Conservation (phyloP, 1,284 basidiomycete genomes). For the Tilletia walkeri region DNA sequence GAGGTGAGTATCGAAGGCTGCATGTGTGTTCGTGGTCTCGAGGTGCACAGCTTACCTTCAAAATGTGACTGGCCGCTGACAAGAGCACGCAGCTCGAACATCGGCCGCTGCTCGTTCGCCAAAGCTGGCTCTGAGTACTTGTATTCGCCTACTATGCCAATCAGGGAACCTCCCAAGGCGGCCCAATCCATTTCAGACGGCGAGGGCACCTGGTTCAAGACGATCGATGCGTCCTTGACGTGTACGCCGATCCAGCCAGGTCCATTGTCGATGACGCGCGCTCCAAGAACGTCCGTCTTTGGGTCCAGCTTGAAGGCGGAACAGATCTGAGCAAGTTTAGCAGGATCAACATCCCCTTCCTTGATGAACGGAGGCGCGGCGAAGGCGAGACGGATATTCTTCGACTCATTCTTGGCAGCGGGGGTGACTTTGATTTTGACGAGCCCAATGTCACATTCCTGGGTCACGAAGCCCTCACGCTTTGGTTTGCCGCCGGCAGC, state of each 20-base stretch:
- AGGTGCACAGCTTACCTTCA: neutral
- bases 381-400: slow-evolving; percentile 24
- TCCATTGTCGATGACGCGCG: slow-evolving; percentile 44
- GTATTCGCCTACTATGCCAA: slow-evolving; percentile 42
- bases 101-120: slow-evolving; percentile 18
- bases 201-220: slow-evolving; percentile 31
- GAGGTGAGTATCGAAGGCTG: neutral
- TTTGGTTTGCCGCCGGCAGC: slow-evolving; percentile 21
- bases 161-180: slow-evolving; percentile 22
- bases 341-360: slow-evolving; percentile 27
- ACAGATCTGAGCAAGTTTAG: slow-evolving; percentile 24
- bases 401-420: neutral
- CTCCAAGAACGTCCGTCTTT: slow-evolving; percentile 24
- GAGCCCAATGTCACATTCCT: slow-evolving; percentile 42
- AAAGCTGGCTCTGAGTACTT: slow-evolving; percentile 23
- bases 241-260: slow-evolving; percentile 41
- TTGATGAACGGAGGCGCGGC: slow-evolving; percentile 33
- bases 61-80: slow-evolving; percentile 19
- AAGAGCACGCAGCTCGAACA: slow-evolving; percentile 38
- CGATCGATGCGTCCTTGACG: slow-evolving; percentile 28
- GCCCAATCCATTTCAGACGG: slow-evolving; percentile 18
- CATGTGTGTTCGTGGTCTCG: too few relatives aligned
- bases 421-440: slow-evolving; percentile 26
- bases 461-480: slow-evolving; percentile 28
- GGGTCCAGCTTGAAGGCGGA: slow-evolving; percentile 26